A percentile compares a stretch with the other conserved stretches of the same genome.
Evolutionary conservation across 257 asterid species (phyloP).

Genomic region (Nicotiana tomentosiformis): DNA sequence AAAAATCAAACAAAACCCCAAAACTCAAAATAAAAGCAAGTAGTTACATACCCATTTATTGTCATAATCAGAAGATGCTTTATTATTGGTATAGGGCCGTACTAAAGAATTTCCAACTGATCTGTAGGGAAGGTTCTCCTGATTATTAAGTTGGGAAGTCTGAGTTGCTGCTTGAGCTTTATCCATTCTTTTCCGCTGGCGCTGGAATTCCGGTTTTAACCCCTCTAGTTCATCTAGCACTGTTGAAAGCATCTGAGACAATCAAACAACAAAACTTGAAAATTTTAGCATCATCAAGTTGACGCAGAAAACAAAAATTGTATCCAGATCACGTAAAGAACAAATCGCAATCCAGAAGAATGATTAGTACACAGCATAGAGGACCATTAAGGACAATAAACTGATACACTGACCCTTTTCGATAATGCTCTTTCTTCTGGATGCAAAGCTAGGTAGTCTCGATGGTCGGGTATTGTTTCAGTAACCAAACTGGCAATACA

Average conservation of each 20-base stretch:
- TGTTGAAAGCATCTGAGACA: conserved; percentile 39
- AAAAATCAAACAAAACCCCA: not conserved
- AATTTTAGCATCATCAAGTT: conserved; percentile 12
- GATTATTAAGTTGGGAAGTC: conserved; percentile 30
- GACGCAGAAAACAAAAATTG: conserved; percentile 14
- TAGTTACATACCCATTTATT: conserved; percentile 39
- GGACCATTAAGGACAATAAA: not conserved
- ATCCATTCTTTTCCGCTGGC: conserved; percentile 37
- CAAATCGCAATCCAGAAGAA: not conserved
- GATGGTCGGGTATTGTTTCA: conserved; percentile 77
- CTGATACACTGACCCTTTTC: conserved; percentile 45
- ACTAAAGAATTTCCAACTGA: conserved; percentile 20
- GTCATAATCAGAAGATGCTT: conserved; percentile 29
- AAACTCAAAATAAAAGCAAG: conserved; percentile 3
- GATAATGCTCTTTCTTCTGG: conserved; percentile 41
- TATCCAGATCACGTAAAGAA: not conserved
- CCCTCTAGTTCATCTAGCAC: conserved; percentile 78
- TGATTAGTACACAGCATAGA: not conserved
- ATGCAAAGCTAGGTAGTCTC: conserved; percentile 53
- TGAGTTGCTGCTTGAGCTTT: conserved; percentile 33
- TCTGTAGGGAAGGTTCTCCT: conserved; percentile 27
- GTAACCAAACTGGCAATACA: conserved; percentile 63
- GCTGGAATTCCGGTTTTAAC: conserved; percentile 58
- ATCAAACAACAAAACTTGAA: not conserved
- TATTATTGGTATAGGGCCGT: conserved; percentile 21